phyloP scores from a whole-genome alignment of 345 rosid species.

The Rhodomyrtus tomentosa region DNA sequence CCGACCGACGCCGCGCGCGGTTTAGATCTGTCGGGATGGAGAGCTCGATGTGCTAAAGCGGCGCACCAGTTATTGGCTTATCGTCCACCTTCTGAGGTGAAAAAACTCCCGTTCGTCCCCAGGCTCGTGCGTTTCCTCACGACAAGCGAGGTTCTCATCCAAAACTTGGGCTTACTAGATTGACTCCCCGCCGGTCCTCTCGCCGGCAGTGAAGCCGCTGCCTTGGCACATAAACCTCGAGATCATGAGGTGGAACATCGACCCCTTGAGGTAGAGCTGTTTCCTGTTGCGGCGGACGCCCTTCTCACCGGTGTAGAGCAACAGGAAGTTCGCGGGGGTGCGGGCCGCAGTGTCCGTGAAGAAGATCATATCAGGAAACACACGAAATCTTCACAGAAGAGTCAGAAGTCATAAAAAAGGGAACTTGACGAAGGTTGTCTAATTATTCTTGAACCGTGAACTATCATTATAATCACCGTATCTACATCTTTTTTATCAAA shows the following conservation, averaged over 20 bases:
- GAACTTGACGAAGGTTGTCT: too few relatives aligned
- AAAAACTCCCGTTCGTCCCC: conserved; percentile 29
- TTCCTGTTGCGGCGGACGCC: conserved; percentile 49
- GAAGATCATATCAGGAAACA: not conserved
- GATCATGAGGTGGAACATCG: conserved; percentile 63
- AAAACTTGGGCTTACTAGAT: conserved; percentile 60
- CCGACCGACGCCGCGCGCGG: not conserved
- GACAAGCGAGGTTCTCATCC: conserved; percentile 66
- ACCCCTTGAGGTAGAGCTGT: conserved; percentile 74
- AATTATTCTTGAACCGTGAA: too few relatives aligned
- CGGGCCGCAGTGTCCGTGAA: conserved; percentile 34
- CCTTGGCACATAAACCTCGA: conserved; percentile 80
- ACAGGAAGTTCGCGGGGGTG: conserved; percentile 75
- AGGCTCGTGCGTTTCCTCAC: conserved; percentile 69
- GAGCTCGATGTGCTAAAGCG: not conserved
- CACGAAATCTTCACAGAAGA: not conserved
- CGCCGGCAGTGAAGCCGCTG: conserved; percentile 72
- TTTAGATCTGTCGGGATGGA: too few relatives aligned
- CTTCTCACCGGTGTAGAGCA: conserved; percentile 80
- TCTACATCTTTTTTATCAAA: too few relatives aligned
- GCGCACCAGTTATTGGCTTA: not conserved
- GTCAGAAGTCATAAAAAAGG: too few relatives aligned
- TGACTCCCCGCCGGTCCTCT: conserved; percentile 82
- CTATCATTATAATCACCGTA: too few relatives aligned
- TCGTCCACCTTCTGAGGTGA: not conserved